These are phyloP conservation scores for Diaporthe vaccinii DNA, from an alignment of 2,329 filamentous ascomycete genomes.

Conservation along the genomic window DNA sequence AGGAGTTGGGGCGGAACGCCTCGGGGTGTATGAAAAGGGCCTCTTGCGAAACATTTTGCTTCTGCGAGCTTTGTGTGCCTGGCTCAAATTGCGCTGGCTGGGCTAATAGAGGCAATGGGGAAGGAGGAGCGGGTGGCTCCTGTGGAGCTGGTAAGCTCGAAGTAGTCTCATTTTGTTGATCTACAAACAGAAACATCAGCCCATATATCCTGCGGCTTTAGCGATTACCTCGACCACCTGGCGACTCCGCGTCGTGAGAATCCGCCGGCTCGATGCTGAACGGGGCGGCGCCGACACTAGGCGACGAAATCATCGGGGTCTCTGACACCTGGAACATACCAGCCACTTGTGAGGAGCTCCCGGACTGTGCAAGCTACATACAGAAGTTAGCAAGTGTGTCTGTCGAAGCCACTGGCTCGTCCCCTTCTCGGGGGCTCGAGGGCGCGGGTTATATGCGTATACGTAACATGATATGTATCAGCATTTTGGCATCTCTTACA, in stretches of 20 bases:
- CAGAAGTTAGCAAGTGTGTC: constrained; percentile 4
- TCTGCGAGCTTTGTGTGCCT: constrained; percentile 6
- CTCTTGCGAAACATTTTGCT: constrained; percentile 34
- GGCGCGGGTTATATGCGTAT: neutral
- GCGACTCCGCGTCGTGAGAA: constrained; percentile 1
- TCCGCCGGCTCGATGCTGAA: constrained; percentile 27
- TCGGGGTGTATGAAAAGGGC: constrained; percentile 62
- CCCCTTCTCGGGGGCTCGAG: neutral
- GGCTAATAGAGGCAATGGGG: constrained; percentile 41
- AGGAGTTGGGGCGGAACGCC: constrained; percentile 72
- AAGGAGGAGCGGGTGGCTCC: constrained; percentile 35
- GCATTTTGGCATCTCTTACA: constrained; percentile 47
- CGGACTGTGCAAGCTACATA: constrained; percentile 12
- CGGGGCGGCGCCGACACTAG: constrained; percentile 15
- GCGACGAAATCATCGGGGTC: neutral
- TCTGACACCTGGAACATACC: constrained; percentile 35
- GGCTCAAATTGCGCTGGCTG: constrained; percentile 16
- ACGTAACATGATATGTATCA: neutral
- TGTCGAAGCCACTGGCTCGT: neutral
- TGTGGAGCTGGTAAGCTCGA: constrained; percentile 26
- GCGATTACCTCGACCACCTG: constrained; percentile 38
- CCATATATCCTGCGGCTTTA: constrained; percentile 35
- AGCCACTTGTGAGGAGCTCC: constrained; percentile 24
- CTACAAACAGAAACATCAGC: constrained; percentile 44
- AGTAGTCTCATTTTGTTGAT: constrained; percentile 38